These are phyloP conservation scores for Puccinia polysora DNA, from an alignment of 1,284 basidiomycete genomes.

Conservation along the genomic window DNA sequence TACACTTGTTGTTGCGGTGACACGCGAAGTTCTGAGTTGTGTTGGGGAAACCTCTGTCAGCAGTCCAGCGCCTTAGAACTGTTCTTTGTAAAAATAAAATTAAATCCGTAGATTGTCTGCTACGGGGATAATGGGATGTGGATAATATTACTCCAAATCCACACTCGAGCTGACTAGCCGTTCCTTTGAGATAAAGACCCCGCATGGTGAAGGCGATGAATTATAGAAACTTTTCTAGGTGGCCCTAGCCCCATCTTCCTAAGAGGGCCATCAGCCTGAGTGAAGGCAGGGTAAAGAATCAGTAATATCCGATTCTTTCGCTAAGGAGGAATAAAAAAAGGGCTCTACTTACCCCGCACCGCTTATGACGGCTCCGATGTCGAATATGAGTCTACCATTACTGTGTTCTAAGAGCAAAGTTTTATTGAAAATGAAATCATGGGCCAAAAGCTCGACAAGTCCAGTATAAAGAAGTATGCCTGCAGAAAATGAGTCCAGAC, in stretches of 20 bases:
- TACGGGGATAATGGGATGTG: too few species aligned
- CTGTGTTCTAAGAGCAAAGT: conserved; percentile 29
- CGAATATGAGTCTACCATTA: conserved; percentile 12
- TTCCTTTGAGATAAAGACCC: too few species aligned
- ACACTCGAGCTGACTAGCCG: too few species aligned
- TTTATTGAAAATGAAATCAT: conserved; percentile 40
- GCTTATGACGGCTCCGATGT: conserved; percentile 13
- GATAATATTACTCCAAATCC: too few species aligned
- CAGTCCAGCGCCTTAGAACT: too few species aligned
- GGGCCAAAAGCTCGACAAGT: conserved; percentile 49
- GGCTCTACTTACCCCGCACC: conserved; percentile 22
- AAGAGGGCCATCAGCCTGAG: conserved; percentile 36
- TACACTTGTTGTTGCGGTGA: too few species aligned
- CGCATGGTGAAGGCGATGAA: neutral
- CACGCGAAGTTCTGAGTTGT: too few species aligned
- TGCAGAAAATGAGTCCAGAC: conserved; percentile 51
- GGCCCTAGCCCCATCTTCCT: conserved; percentile 33
- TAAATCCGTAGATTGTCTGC: too few species aligned
- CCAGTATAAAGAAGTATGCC: conserved; percentile 53
- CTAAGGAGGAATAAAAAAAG: neutral
- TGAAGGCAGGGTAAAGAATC: neutral
- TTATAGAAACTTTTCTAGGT: neutral
- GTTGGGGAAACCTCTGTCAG: too few species aligned
- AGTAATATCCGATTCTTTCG: neutral
- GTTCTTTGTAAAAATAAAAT: too few species aligned